Evolutionary conservation across 805 yeast species (phyloP), one percentile per base, ranked within the genome.

Genomic region (Saturnispora gosingensis): DNA sequence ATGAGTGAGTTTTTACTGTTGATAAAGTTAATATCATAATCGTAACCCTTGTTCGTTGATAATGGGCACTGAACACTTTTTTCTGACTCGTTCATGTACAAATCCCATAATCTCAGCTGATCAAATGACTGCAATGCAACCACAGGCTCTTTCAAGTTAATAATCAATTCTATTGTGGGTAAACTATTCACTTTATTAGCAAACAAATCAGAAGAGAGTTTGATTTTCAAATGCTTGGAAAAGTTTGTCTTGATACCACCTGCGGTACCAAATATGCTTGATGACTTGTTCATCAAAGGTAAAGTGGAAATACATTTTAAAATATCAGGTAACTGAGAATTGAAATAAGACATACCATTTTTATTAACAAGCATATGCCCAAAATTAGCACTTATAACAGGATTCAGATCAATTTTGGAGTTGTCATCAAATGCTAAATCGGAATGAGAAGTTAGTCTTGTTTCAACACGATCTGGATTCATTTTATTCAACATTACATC

Each of bases 111-210:
- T 35, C 51, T 49, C 9, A 42, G 20, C 43, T 49, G 46, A 27
- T 49, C 51, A 53, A 61, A 63, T 1, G 58, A 47, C 10, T 59
- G 49, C 11, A 56, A 40, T 38, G 57, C 58, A 15, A 64, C 48
- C 16, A 52, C 50, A 22, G 56, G 54, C 16, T 59, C 59, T n/a
- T 48, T 45, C 6, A 66, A 50, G 30, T 59, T 61, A 48, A 68
- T 58, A 60, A 68, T 61, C 8, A 68, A 50, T 49, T 69, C 72
- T 42, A 67, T 52, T 43, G 61, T 59, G 11, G 71, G 71, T 36
- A 58, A 57, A 3, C 56, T 55, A 30, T 59, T 52, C 5, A 50
- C 32, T 15, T 51, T 50, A n/a, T 57, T 50, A 20, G 52, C 50
- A 46, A 58, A 66, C 4, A 64, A 67, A 55, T 69, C 66, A 1